Conservation (phyloP, 192 early-diverging fungal species). For the Linnemannia schmuckeri region DNA sequence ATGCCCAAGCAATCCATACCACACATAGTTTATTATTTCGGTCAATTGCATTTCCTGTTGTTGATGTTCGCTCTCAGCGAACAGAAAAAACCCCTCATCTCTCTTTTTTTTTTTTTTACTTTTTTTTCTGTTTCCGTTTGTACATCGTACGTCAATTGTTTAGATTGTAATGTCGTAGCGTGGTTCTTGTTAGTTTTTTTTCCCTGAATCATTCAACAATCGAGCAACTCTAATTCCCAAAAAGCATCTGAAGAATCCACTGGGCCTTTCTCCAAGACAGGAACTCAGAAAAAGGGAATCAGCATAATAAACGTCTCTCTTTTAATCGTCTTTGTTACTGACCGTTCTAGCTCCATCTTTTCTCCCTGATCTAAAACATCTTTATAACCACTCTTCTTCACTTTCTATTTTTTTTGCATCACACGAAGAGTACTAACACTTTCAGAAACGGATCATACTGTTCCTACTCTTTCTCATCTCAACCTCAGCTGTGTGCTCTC, state of each 20-base stretch:
- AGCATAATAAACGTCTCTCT: neutral
- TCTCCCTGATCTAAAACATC: neutral
- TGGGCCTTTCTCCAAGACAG: neutral
- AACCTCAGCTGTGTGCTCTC: neutral
- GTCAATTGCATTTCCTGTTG: slow-evolving; percentile 4
- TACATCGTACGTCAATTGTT: neutral
- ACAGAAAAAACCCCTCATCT: slow-evolving; percentile 21
- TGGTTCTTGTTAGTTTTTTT: neutral
- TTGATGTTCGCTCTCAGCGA: neutral
- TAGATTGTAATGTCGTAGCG: neutral
- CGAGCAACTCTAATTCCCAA: slow-evolving; percentile 11
- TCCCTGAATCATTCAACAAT: neutral
- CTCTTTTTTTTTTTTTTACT: neutral
- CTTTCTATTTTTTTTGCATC: neutral
- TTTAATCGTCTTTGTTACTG: neutral
- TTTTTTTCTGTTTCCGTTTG: neutral
- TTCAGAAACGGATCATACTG: neutral
- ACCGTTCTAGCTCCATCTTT: neutral
- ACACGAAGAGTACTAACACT: neutral
- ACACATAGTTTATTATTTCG: neutral
- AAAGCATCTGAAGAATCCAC: slow-evolving; percentile 1
- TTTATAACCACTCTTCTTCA: neutral
- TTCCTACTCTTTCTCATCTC: neutral
- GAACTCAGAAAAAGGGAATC: neutral
- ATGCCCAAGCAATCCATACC: neutral